Evolutionary conservation across 306 rosid species (phyloP), one percentile per base, ranked within the genome.

Genomic region (Pterocarpus santalinus): DNA sequence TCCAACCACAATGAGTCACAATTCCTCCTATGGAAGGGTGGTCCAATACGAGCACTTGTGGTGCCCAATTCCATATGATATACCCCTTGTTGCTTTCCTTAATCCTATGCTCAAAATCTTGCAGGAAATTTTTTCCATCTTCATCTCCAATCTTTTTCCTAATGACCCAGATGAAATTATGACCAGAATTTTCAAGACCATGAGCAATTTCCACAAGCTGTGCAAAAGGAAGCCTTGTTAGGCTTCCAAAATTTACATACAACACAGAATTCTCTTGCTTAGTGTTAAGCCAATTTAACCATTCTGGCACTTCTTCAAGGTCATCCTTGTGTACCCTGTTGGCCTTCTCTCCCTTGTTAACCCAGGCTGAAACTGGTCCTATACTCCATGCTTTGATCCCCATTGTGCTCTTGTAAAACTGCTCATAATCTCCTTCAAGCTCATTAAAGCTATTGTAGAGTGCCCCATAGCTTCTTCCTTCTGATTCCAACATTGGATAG

Each of bases 1-100:
- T 83, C 86, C 83, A 78, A 72, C 86, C 86, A 65, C 86, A 78
- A 10, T 72, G 86, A 9, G 83, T 78, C 71, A 83, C 80, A 17
- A 83, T 72, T 2, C 86, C 83, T 34, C 76, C 83, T 0, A 22
- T 43, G 28, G 86, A 65, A 83, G 83, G 83, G 80, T 83, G 79
- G 12, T 72, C 47, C 65, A 83, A 83, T 78, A 78, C 78, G 1
- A 72, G 55, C 4, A 83, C 3, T 61, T 83, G 86, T n/a, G 81
- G 82, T 22, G 86, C 86, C 86, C 86, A 83, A 2, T 77, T 77
- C 83, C 83, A 72, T 43, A 83, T 83, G 56, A 83, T 72, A 8
- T 44, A 72, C 0, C 83, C 86, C 76, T 64, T 72, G 2, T 65
- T 30, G 60, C 76, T 83, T 64, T 71, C 79, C 10, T 64, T 83